A percentile compares a stretch with the other conserved stretches of the same genome.
Conservation (phyloP, 1,284 basidiomycete genomes). For the Uromyces viciae-fabae region DNA sequence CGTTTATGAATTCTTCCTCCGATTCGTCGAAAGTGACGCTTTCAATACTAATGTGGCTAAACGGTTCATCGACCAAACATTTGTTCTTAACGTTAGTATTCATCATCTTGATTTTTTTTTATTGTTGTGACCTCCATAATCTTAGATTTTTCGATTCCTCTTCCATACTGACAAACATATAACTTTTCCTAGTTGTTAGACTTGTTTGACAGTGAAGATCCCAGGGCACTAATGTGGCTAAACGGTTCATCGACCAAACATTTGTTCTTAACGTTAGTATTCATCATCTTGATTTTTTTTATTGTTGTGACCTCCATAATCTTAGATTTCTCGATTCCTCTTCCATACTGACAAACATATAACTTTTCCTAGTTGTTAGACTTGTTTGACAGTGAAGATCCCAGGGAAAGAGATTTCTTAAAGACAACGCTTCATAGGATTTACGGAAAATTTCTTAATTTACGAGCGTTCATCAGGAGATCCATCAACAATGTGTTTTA, state of each 20-base stretch:
- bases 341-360: constrained; percentile 99
- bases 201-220: constrained; percentile 98
- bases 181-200: constrained; percentile 87
- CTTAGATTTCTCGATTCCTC: constrained; percentile 63
- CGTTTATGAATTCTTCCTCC: constrained; percentile 99
- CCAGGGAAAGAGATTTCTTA: constrained; percentile 96
- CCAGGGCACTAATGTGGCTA: constrained; percentile 93
- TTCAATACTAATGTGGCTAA: constrained; percentile 99
- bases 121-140: not conserved
- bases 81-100: constrained; percentile 68
- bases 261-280: constrained; percentile 72
- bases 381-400: constrained; percentile 98
- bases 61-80: constrained; percentile 92
- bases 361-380: constrained; percentile 87
- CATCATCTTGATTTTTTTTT: not conserved
- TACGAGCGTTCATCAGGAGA: constrained; percentile 95
- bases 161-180: constrained; percentile 99
- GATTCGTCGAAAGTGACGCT: constrained; percentile 95
- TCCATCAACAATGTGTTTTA: constrained; percentile 99
- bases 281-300: not conserved
- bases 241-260: constrained; percentile 92
- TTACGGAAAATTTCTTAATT: constrained; percentile 98
- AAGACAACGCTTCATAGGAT: constrained; percentile 99
- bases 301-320: not conserved
- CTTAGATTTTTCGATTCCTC: constrained; percentile 63